Evolutionary conservation across 345 rosid species (phyloP).

Genomic region (Hypericum perforatum): DNA sequence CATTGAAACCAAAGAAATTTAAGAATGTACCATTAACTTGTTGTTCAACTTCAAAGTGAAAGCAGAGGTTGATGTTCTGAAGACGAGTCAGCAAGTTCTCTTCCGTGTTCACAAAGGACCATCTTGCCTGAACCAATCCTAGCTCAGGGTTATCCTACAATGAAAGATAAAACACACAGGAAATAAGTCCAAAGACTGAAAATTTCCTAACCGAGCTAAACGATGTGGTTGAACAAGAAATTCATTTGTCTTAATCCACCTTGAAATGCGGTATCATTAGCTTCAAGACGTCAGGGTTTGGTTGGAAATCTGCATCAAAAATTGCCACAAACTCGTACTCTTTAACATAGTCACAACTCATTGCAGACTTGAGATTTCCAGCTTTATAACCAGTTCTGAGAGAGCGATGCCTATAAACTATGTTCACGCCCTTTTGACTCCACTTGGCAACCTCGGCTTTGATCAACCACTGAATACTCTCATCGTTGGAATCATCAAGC

Average conservation of each 20-base stretch:
- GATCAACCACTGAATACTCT: constrained; percentile 53
- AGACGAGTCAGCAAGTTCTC: constrained; percentile 82
- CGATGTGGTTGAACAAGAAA: not conserved
- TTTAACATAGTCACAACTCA: constrained; percentile 65
- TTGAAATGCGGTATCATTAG: constrained; percentile 72
- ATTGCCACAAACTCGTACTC: constrained; percentile 77
- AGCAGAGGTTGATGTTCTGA: constrained; percentile 70
- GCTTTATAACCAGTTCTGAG: constrained; percentile 83
- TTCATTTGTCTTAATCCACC: constrained; percentile 26
- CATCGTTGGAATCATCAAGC: constrained; percentile 73
- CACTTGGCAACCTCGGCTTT: constrained; percentile 53
- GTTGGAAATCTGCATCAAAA: constrained; percentile 83
- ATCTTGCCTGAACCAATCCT: constrained; percentile 74
- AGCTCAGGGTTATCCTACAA: constrained; percentile 55
- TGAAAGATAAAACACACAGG: constrained; percentile 3
- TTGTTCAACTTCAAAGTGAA: constrained; percentile 81
- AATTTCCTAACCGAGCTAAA: not conserved
- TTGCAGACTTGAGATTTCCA: constrained; percentile 83
- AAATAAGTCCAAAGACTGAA: not conserved
- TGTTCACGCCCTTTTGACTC: constrained; percentile 63
- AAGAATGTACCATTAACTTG: constrained; percentile 69
- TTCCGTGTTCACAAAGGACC: constrained; percentile 79
- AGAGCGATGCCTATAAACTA: constrained; percentile 60
- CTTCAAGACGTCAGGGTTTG: constrained; percentile 60
- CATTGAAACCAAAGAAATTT: constrained; percentile 86